Percentiles rank a stretch among this genome's conserved stretches.
These are phyloP conservation scores for Ogataea polymorpha DNA, from an alignment of 805 yeast species.

Conservation along the genomic window DNA sequence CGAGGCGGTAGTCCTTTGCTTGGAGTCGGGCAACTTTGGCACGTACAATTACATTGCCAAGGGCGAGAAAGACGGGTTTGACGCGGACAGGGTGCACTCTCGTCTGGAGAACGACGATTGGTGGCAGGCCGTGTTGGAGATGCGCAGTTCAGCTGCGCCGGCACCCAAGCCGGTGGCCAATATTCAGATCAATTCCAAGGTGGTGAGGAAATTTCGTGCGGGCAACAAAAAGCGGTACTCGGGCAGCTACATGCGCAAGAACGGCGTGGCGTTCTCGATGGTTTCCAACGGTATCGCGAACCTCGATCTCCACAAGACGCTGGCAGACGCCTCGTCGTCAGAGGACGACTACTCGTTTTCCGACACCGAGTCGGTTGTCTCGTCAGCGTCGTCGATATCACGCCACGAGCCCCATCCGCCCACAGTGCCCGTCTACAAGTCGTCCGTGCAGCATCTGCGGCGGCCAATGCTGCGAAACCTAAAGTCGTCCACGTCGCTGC, in stretches of 20 bases:
- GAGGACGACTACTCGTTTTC: constrained; percentile 24
- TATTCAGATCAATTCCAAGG: constrained; percentile 23
- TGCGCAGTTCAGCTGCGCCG: constrained; percentile 39
- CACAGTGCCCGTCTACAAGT: constrained; percentile 6
- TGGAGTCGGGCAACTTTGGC: constrained; percentile 52
- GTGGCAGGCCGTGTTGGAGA: constrained; percentile 73
- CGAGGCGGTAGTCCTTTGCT: constrained; percentile 67
- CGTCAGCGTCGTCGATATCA: constrained; percentile 19
- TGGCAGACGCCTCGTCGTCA: constrained; percentile 25
- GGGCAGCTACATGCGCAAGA: constrained; percentile 64
- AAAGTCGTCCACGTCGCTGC: constrained; percentile 21
- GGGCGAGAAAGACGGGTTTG: constrained; percentile 46
- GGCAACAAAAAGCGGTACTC: constrained; percentile 42
- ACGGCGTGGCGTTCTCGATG: constrained; percentile 80
- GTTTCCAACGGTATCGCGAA: constrained; percentile 52
- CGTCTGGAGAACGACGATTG: constrained; percentile 66
- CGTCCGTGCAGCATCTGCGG: constrained; percentile 18
- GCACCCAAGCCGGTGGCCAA: constrained; percentile 14
- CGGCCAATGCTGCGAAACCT: constrained; percentile 22
- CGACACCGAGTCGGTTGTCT: constrained; percentile 25
- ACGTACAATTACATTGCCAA: constrained; percentile 75
- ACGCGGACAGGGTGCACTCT: constrained; percentile 45
- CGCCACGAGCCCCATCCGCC: constrained; percentile 1
- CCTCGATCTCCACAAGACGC: constrained; percentile 28
- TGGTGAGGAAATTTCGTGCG: constrained; percentile 30